These are phyloP conservation scores for Annona cherimola DNA, from an alignment of 164 flowering plant genomes.

Conservation along the genomic window DNA sequence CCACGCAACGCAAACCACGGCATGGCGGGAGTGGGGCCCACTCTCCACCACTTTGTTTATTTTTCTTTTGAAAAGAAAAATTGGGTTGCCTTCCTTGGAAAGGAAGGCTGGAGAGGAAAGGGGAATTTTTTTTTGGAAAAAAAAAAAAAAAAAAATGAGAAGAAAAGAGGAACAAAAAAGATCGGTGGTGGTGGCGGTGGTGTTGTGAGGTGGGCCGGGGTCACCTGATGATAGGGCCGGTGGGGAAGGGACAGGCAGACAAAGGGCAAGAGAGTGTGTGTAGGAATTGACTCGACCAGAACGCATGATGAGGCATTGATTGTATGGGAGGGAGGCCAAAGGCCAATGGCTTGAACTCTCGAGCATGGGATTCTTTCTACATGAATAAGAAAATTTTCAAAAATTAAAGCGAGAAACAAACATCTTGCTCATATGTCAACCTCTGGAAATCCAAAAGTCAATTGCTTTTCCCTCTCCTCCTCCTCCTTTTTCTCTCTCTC, in stretches of 20 bases:
- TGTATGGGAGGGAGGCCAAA: conserved; percentile 9
- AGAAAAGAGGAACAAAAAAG: too few species aligned
- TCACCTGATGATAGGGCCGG: background rate
- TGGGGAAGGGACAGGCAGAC: conserved; percentile 30
- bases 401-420: too few species aligned
- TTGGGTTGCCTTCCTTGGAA: conserved; percentile 1
- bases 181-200: background rate
- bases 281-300: conserved; percentile 32
- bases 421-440: conserved; percentile 29
- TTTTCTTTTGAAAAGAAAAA: too few species aligned
- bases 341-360: conserved; percentile 1
- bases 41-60: background rate
- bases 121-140: background rate
- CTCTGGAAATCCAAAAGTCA: conserved; percentile 35
- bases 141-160: too few species aligned
- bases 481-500: too few species aligned
- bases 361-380: conserved; percentile 38
- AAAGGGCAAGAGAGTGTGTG: conserved; percentile 42
- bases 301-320: conserved; percentile 36
- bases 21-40: conserved; percentile 17
- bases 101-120: background rate
- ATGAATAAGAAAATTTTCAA: background rate
- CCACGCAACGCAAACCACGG: conserved; percentile 33
- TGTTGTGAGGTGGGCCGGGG: conserved; percentile 13
- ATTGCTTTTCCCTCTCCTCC: conserved; percentile 15